Base-by-base conservation (phyloP, 257 asterid genomes). In the Misopates orontium region DNA sequence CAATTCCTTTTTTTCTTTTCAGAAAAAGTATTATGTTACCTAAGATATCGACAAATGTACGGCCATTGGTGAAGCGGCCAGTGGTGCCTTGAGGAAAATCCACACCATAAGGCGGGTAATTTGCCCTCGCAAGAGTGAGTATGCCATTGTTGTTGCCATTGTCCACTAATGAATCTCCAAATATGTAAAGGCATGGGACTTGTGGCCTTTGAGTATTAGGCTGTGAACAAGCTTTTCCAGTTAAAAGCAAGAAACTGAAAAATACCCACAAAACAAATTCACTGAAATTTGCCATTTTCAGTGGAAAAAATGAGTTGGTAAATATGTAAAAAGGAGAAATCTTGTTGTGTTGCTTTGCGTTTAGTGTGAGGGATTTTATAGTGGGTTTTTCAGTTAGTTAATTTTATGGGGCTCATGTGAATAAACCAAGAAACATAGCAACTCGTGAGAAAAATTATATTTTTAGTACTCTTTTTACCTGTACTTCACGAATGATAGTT, bases 41-140 rank as follows among this genome's bases (percentile, higher is more conserved):
- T 77, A 91, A 66, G 47, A 80, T 62, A 41, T 88, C 97, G 28
- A 91, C 94, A n/a, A 76, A 88, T 39, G 97, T 91, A 44, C 89
- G 96, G 50, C 95, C 96, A 70, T 91, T 88, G 28, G 97, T 84
- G 81, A 91, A 91, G 23, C 97, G 93, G 1, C 97, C 97, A 0
- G 95, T 80, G 75, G 85, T 61, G 21, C 95, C 97, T 45, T 83
- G 83, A 0, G 97, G 95, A 42, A 88, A 88, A 41, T 91, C 97
- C 16, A 91, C 41, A 64, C 97, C 97, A 22, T 91, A 88, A 42
- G 97, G 96, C 79, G 71, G 76, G 78, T 91, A 91, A 62, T 91
- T 88, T 7, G 97, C 96, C 60, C 93, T 80, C 10, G 96, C 90
- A 15, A 91, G 87, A 57, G 85, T 77, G 25, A 88, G 93, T 17